Base-by-base conservation (phyloP, 176 grass and related monocot species). In the Themeda triandra region DNA sequence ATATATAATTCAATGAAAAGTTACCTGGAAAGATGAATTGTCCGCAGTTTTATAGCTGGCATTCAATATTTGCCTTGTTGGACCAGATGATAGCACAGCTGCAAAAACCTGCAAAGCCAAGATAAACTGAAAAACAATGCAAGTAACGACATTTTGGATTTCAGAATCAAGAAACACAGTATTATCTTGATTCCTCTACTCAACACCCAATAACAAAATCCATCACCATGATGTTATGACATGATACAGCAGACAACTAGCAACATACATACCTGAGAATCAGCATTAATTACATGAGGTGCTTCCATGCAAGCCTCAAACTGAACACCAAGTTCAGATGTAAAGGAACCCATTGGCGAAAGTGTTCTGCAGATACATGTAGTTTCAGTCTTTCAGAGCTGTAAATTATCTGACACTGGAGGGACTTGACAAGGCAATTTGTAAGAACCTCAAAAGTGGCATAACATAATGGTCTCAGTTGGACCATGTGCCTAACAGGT, bases 261-360 rank as follows among this genome's bases (percentile, higher is more conserved):
- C 64, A 90, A 12, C 5, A 71, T 15, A 35, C 24, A 4, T 82
- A 98, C 96, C 91, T 98, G 96, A 65, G 91, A 93, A 85, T 93
- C 92, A 33, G 88, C 77, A 88, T 98, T 88, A 48, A 98, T 98
- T 51, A 98, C 92, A 82, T 98, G 96, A 65, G 96, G 91, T 84
- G 92, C 96, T 87, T 98, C 96, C 87, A 98, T 85, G 82, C 85
- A 90, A 88, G 93, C 82, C 76, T 98, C 92, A 71, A 98, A 98
- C 78, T 92, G 92, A 18, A 95, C 89, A 54, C 96, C 96, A 44
- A 98, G 93, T 87, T 98, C 96, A 69, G 96, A 98, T 92, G 96
- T 87, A 90, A 98, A 98, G 56, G 96, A 98, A 13, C 92, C 91
- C 96, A 95, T 93, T 19, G 96, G 96, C 66, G 96, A 95, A 48